Evolutionary conservation across 805 yeast genomes (phyloP), one percentile per base, ranked within the genome.

Genomic region (Candida orba): DNA sequence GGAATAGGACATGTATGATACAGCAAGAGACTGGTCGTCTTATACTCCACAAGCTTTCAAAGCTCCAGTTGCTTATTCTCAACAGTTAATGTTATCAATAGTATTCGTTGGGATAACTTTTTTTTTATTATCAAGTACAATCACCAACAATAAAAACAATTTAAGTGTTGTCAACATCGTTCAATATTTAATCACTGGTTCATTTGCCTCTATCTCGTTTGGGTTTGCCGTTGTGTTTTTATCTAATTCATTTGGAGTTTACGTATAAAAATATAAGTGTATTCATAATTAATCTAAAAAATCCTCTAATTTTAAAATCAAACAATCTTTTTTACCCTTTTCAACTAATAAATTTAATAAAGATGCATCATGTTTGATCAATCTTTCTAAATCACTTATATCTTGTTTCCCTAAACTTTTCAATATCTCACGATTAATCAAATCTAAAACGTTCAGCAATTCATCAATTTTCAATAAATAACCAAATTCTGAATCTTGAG

Each of bases 191-290:
- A 9, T 13, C 59, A 6, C 34, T 62, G 18, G 66, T 44, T 47
- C 53, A 8, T 35, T 58, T 12, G 69, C 67, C 3, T 60, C 71
- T 17, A 22, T 63, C n/a, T 56, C 68, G 24, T 56, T 59, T 39
- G 72, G 72, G 4, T 58, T 71, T 42, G 71, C 71, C 20, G 49
- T 65, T 23, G 65, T 73, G 17, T 68, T 68, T 44, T 45, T 69
- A 25, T 60, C 71, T 18, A 60, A 72, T 47, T 65, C 69, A 8
- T 67, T 72, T 35, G 77, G 73, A 30, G 77, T 73, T 3, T 73
- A 73, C 51, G 66, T 71, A 37, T 67, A 36, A 31, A 17, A 33
- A 10, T 18, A 33, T 17, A 33, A n/a, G n/a, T n/a, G n/a, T n/a
- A n/a, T n/a, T n/a, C 20, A 12, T 18, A 10, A 8, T 34, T 27